Conservation (phyloP, 2,329 filamentous ascomycete genomes). For the Hyphodiscus sp. region DNA sequence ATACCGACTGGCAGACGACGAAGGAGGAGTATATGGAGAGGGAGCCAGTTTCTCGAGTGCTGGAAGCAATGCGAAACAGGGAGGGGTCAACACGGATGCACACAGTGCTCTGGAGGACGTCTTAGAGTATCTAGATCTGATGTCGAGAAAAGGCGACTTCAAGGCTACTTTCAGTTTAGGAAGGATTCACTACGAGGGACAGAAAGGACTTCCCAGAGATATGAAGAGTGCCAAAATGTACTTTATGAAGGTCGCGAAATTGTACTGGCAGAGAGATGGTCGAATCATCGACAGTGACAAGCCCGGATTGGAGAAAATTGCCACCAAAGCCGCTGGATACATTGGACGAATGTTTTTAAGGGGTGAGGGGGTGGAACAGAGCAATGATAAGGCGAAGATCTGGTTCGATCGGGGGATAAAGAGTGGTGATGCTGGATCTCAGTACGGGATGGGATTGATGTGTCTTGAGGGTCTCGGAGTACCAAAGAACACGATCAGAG, state of each 20-base stretch:
- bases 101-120: constrained; percentile 89
- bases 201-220: constrained; percentile 53
- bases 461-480: constrained; percentile 63
- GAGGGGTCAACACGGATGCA: constrained; percentile 67
- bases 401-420: constrained; percentile 64
- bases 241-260: constrained; percentile 59
- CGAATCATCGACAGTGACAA: constrained; percentile 51
- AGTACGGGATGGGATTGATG: constrained; percentile 65
- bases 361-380: constrained; percentile 63
- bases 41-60: constrained; percentile 88
- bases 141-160: constrained; percentile 68
- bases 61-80: constrained; percentile 71
- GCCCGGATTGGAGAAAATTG: constrained; percentile 54
- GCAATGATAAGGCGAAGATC: constrained; percentile 53
- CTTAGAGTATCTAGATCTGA: constrained; percentile 76
- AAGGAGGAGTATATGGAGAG: constrained; percentile 89
- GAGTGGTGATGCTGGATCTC: constrained; percentile 59
- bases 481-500: constrained; percentile 51
- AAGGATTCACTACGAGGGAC: constrained; percentile 64
- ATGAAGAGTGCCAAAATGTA: constrained; percentile 58
- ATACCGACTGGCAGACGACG: constrained; percentile 82
- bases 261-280: constrained; percentile 62
- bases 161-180: constrained; percentile 64
- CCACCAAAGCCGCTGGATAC: constrained; percentile 64
- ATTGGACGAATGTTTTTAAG: constrained; percentile 67